Conservation (phyloP, 192 early-diverging fungal genomes). For the Coemansia sp. region DNA sequence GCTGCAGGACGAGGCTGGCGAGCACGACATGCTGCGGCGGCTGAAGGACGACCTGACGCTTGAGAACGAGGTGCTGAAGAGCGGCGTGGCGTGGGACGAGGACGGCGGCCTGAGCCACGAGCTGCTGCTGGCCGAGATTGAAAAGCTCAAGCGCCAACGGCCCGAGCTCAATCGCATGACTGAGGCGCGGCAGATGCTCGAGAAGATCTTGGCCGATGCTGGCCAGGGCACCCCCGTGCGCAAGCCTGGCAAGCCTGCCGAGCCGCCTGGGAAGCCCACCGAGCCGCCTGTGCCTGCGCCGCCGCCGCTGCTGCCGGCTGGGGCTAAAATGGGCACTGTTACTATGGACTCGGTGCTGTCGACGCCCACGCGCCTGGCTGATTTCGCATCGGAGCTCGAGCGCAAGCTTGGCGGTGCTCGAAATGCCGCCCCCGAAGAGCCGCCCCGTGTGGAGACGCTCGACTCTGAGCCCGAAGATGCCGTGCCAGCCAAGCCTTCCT, state of each 20-base stretch:
- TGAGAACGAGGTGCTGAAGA: constrained; percentile 54
- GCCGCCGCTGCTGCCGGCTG: constrained; percentile 15
- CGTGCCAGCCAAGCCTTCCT: not conserved
- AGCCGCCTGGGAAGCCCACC: not conserved
- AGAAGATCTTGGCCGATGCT: constrained; percentile 41
- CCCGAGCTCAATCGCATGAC: constrained; percentile 52
- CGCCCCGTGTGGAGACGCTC: constrained; percentile 2
- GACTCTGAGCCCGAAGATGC: not conserved
- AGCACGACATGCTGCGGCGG: constrained; percentile 54
- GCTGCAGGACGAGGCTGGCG: constrained; percentile 57
- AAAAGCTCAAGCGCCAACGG: constrained; percentile 44
- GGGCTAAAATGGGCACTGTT: constrained; percentile 48
- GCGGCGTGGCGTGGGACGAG: constrained; percentile 41
- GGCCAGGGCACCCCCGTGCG: constrained; percentile 37
- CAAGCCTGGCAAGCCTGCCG: constrained; percentile 14
- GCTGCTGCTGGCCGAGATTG: constrained; percentile 49
- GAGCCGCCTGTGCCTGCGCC: not conserved
- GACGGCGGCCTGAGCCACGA: constrained; percentile 44
- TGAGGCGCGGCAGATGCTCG: constrained; percentile 49
- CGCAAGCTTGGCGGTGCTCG: constrained; percentile 41
- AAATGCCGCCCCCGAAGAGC: not conserved
- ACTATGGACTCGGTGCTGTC: constrained; percentile 51
- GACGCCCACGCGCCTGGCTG: constrained; percentile 37
- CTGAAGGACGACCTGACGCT: constrained; percentile 48
- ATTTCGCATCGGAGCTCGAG: constrained; percentile 49